Evolutionary conservation across 2,329 filamentous ascomycete species (phyloP), one percentile per base, ranked within the genome.

Genomic region (Polytolypa hystricis): DNA sequence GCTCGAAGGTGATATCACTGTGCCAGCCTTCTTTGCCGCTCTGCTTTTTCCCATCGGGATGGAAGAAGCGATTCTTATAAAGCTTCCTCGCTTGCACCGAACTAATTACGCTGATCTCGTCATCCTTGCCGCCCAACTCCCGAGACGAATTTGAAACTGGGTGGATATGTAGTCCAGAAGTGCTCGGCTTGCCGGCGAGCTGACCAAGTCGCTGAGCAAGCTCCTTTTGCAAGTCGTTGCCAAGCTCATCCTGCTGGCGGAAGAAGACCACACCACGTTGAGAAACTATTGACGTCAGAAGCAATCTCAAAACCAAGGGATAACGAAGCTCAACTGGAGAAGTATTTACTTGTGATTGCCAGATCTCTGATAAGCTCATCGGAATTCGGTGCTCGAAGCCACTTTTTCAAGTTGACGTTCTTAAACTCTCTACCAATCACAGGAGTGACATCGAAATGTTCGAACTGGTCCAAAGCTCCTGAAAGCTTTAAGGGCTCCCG

Each of bases 201-300:
- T 64, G 55, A 10, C 66, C 66, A 0, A 70, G 58, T 10, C 64
- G 57, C 38, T 72, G 67, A 30, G 63, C 61, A 10, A 74, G 61
- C 12, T 64, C 52, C 53, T 74, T 74, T 44, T 74, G 70, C 10
- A 68, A 56, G 4, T 68, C 59, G 29, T 70, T 61, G 33, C 58
- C 61, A 9, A 73, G 54, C 23, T 61, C 58, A 45, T 67, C 57
- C 42, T 73, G 69, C 30, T 63, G 62, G 30, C 69, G 65, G 54
- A 72, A 71, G 54, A 73, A 72, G 12, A 71, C 64, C 0, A 73
- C 68, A 1, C 69, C 68, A 5, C 68, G 60, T 42, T 69, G 62
- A 2, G 67, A 71, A 33, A 72, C 69, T 69, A 29, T 5, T 23
- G 21, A 38, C 31, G n/a, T n/a, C n/a, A n/a, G n/a, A n/a, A n/a